phyloP scores from a whole-genome alignment of 768 basidiomycete species.

The Boletus barrowsii region DNA sequence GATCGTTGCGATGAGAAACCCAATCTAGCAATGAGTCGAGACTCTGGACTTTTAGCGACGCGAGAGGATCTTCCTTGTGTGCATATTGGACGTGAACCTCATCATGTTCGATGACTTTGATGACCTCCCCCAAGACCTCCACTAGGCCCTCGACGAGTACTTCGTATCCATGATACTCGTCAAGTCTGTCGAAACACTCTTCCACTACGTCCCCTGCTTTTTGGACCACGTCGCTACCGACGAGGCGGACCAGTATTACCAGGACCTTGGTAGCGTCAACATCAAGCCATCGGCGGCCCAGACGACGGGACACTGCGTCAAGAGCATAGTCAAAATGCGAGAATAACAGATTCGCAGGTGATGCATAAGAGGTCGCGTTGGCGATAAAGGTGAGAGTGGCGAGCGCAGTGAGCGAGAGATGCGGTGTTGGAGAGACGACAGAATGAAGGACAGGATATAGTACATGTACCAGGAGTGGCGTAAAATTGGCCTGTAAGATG shows the following conservation, averaged over 20 bases:
- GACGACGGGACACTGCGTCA: conserved; percentile 81
- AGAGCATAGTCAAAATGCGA: conserved; percentile 97
- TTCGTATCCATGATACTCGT: conserved; percentile 94
- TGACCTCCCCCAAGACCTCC: conserved; percentile 82
- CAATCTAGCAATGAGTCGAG: conserved; percentile 62
- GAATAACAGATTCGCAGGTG: conserved; percentile 80
- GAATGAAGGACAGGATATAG: conserved; percentile 88
- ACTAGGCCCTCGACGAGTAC: conserved; percentile 82
- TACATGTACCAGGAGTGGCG: conserved; percentile 67
- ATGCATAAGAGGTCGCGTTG: conserved; percentile 80
- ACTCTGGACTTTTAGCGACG: conserved; percentile 28
- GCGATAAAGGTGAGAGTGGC: conserved; percentile 71
- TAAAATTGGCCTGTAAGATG: conserved; percentile 72
- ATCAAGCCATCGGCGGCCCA: conserved; percentile 80
- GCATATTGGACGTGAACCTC: conserved; percentile 30
- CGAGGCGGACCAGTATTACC: conserved; percentile 77
- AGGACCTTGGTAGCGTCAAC: conserved; percentile 88
- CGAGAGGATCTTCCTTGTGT: conserved; percentile 17
- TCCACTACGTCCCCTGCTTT: conserved; percentile 93
- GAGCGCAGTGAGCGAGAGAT: conserved; percentile 73
- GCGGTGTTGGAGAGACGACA: conserved; percentile 65
- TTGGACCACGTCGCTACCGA: conserved; percentile 83
- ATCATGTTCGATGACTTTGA: conserved; percentile 69
- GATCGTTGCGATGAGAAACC: conserved; percentile 48
- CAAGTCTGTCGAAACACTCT: conserved; percentile 94